These are phyloP conservation scores for Aspergillus fumigatus DNA, from an alignment of 2,329 filamentous ascomycete genomes.

Conservation along the genomic window DNA sequence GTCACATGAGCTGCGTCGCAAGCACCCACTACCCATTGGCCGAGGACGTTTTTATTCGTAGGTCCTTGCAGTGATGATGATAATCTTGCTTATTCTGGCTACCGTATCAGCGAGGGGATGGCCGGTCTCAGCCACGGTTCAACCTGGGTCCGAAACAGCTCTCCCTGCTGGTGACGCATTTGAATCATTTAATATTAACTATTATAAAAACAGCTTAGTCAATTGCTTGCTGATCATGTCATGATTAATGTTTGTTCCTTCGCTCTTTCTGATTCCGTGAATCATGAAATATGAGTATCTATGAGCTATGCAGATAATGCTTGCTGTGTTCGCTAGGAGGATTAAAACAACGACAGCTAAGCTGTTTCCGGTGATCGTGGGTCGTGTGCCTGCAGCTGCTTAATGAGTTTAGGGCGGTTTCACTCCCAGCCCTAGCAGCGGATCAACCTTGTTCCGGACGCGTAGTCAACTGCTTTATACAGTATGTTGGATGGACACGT, in stretches of 20 bases:
- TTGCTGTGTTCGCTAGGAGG: background rate
- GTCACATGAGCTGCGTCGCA: background rate
- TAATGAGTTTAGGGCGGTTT: background rate
- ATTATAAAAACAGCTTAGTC: background rate
- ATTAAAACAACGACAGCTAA: background rate
- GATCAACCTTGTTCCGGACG: background rate
- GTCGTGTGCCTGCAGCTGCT: slow-evolving; percentile 7
- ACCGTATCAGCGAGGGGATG: background rate
- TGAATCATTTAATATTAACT: background rate
- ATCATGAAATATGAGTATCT: background rate
- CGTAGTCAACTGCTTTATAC: background rate
- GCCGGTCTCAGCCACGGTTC: background rate
- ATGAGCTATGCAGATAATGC: background rate
- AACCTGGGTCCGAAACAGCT: background rate
- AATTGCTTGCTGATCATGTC: background rate
- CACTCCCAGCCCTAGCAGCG: background rate
- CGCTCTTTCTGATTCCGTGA: background rate
- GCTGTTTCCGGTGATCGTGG: slow-evolving; percentile 11
- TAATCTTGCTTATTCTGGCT: background rate
- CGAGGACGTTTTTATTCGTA: background rate
- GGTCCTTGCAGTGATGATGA: background rate
- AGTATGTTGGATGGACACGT: background rate
- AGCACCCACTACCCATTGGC: background rate
- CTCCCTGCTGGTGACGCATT: background rate
- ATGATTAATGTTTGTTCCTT: background rate